Base-by-base conservation (phyloP, 2,329 filamentous ascomycete genomes). In the Didymella lethalis region DNA sequence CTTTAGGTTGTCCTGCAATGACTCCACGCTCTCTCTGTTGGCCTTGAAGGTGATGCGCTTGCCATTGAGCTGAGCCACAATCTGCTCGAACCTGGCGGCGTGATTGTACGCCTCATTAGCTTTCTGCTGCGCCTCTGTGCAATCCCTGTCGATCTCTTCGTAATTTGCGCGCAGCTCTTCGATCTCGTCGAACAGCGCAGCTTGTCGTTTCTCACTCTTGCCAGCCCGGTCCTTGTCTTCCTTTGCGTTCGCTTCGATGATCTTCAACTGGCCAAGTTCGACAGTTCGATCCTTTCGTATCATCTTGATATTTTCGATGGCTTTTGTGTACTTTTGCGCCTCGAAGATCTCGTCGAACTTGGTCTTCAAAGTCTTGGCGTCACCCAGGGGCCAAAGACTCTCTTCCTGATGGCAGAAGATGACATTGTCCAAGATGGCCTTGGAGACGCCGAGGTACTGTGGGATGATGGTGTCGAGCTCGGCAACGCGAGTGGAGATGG, bases 391-490 rank as follows among this genome's bases (percentile, higher is more conserved):
- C 95, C 95, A 99, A 28, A 98, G 79, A 26, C 94, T 97, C 67
- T 99, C 95, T 75, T 99, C 95, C 74, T 99, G 95, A 73, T 99
- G 95, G 75, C 95, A 99, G 79, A 99, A 99, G 67, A 99, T 97
- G 75, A 99, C 95, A 58, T 90, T 90, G 66, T 98, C 93, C 26
- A 99, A 84, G 54, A 99, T 89, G 12, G 95, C 93, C 54, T 89
- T 88, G 1, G 93, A 95, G 3, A 97, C 95, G 36, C 95, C 95
- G 0, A 99, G 84, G 65, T 92, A 90, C 66, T 91, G 86, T 0
- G 94, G 93, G 75, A 99, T 89, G 66, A 94, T 86, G 64, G 88
- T 84, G 75, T 97, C 91, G 32, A 98, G 84, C 67, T 97, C 91
- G 10, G 88, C 88, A 18, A 92, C 88, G 41, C 90, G 88, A 3